phyloP scores from a whole-genome alignment of 371 early-diverging fungal genomes.

The Lichtheimia corymbifera region DNA sequence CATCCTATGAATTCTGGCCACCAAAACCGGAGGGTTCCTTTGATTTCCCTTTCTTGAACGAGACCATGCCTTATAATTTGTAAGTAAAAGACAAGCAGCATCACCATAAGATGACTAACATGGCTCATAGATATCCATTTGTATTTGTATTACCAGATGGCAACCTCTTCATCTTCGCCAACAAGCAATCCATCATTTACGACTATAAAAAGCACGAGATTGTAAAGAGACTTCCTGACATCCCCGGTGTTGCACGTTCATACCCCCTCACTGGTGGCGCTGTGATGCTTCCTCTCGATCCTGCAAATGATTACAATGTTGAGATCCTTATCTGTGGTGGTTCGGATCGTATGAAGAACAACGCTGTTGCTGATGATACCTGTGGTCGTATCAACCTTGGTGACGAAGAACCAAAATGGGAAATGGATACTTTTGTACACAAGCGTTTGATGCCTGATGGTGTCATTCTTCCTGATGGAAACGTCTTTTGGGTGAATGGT shows the following conservation, averaged over 20 bases:
- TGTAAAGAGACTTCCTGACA: slow-evolving; percentile 50
- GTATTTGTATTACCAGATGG: slow-evolving; percentile 55
- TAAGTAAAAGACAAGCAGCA: slow-evolving; percentile 29
- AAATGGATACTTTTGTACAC: slow-evolving; percentile 59
- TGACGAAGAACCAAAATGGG: slow-evolving; percentile 53
- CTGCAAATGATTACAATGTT: slow-evolving; percentile 57
- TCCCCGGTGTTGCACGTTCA: slow-evolving; percentile 58
- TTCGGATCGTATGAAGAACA: slow-evolving; percentile 38
- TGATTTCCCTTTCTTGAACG: slow-evolving; percentile 47
- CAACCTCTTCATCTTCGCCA: slow-evolving; percentile 59
- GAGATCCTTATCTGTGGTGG: slow-evolving; percentile 69
- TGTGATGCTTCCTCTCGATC: slow-evolving; percentile 60
- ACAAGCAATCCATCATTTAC: slow-evolving; percentile 50
- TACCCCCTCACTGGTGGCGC: slow-evolving; percentile 67
- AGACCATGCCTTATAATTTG: slow-evolving; percentile 64
- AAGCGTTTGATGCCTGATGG: slow-evolving; percentile 68
- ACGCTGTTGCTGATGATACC: slow-evolving; percentile 39
- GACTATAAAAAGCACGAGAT: slow-evolving; percentile 49
- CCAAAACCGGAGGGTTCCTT: slow-evolving; percentile 32
- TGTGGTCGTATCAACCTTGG: slow-evolving; percentile 60
- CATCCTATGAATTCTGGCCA: slow-evolving; percentile 49
- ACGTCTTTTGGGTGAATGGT: slow-evolving; percentile 61
- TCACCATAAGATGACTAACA: neutral
- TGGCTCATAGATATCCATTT: slow-evolving; percentile 44
- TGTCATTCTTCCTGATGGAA: slow-evolving; percentile 62